These are phyloP conservation scores for Dendrothele bispora DNA, from an alignment of 768 basidiomycete genomes.

Conservation along the genomic window DNA sequence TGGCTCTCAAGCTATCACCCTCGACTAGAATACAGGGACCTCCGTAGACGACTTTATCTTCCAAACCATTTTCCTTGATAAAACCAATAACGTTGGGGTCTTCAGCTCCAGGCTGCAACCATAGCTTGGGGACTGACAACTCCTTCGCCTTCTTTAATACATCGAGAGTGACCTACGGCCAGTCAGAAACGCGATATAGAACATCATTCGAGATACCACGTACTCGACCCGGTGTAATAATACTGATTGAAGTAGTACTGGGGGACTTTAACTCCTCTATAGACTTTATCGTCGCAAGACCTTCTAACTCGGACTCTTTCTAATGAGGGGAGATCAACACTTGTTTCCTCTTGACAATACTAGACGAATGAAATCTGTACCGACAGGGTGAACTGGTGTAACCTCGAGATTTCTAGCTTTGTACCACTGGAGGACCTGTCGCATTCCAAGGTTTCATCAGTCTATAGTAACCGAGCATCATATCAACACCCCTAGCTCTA, in stretches of 20 bases:
- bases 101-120: conserved; percentile 90
- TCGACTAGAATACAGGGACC: conserved; percentile 83
- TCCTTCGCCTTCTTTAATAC: conserved; percentile 66
- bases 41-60: conserved; percentile 71
- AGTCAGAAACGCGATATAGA: background rate
- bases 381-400: conserved; percentile 74
- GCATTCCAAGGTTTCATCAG: background rate
- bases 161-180: conserved; percentile 62
- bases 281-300: conserved; percentile 52
- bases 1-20: conserved; percentile 58
- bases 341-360: background rate
- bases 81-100: conserved; percentile 62
- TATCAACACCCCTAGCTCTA: conserved; percentile 1
- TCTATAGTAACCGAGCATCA: background rate
- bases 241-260: conserved; percentile 68
- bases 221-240: conserved; percentile 78
- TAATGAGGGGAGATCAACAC: conserved; percentile 26
- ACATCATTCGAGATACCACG: conserved; percentile 6
- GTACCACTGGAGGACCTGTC: conserved; percentile 79
- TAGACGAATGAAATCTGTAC: conserved; percentile 17
- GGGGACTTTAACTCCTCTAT: conserved; percentile 61
- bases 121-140: conserved; percentile 73
- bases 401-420: conserved; percentile 55
- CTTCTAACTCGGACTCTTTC: conserved; percentile 74
- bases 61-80: conserved; percentile 63